phyloP scores from a whole-genome alignment of 2,329 filamentous ascomycete species.

The Cercospora sesami region DNA sequence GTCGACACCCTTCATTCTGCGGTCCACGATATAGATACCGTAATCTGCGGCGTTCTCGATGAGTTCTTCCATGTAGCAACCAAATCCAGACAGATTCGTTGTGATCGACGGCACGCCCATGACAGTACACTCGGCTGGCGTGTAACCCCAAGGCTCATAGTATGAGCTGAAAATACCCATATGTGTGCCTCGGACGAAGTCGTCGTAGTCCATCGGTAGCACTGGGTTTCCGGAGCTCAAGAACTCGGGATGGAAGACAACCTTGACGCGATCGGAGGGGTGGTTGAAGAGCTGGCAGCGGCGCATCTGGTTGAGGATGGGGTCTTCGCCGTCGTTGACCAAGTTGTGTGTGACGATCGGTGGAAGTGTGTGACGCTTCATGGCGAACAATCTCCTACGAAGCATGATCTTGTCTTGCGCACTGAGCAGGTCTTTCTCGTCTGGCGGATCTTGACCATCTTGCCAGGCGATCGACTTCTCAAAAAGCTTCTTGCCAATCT shows the following conservation, averaged over 20 bases:
- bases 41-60: conserved; percentile 98
- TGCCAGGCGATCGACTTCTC: conserved; percentile 94
- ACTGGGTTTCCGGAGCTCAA: conserved; percentile 94
- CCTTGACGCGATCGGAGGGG: conserved; percentile 90
- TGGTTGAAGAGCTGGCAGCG: conserved; percentile 97
- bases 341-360: conserved; percentile 99
- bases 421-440: conserved; percentile 94
- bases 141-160: conserved; percentile 99
- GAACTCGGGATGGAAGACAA: conserved; percentile 98
- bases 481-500: conserved; percentile 90
- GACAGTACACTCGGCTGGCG: conserved; percentile 94
- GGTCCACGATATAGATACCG: conserved; percentile 98
- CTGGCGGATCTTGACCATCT: conserved; percentile 87
- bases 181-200: conserved; percentile 96
- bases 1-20: conserved; percentile 90
- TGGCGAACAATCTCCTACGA: conserved; percentile 86
- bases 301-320: conserved; percentile 91
- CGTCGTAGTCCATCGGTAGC: conserved; percentile 92
- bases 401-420: conserved; percentile 89
- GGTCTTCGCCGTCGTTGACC: conserved; percentile 89
- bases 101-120: conserved; percentile 99
- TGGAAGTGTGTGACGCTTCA: conserved; percentile 87
- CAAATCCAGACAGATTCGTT: conserved; percentile 95
- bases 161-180: conserved; percentile 95
- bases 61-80: conserved; percentile 98